Evolutionary conservation across 2,329 filamentous ascomycete species (phyloP).

Genomic region (Mycosphaerella sp.): DNA sequence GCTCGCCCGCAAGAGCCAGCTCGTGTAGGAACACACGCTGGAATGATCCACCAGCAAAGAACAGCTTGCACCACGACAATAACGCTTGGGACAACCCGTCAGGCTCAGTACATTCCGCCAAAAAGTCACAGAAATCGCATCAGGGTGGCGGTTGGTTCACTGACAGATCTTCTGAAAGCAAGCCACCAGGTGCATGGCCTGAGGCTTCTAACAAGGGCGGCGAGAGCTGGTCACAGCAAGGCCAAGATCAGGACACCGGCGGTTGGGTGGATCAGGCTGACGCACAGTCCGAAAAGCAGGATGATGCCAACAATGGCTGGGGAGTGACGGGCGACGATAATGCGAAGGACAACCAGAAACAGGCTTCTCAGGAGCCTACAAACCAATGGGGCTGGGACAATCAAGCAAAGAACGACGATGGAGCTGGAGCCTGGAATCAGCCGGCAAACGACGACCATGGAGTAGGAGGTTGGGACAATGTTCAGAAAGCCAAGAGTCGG

Average conservation of each 20-base stretch:
- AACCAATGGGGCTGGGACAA: neutral
- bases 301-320: neutral
- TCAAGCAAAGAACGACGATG: neutral
- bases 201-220: neutral
- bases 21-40: neutral
- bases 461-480: constrained; percentile 6
- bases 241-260: neutral
- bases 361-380: neutral
- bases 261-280: neutral
- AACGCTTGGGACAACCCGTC: neutral
- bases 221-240: constrained; percentile 1
- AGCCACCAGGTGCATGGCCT: neutral
- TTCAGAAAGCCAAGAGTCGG: constrained; percentile 1
- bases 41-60: neutral
- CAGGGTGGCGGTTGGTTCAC: neutral
- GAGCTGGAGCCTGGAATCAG: neutral
- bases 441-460: neutral
- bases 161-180: neutral
- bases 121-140: neutral
- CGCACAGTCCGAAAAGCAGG: neutral
- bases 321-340: neutral
- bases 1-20: neutral
- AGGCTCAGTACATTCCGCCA: neutral
- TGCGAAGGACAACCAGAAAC: neutral
- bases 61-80: neutral